Conservation (phyloP, 371 early-diverging fungal species). For the Syncephalastrum contaminatum region DNA sequence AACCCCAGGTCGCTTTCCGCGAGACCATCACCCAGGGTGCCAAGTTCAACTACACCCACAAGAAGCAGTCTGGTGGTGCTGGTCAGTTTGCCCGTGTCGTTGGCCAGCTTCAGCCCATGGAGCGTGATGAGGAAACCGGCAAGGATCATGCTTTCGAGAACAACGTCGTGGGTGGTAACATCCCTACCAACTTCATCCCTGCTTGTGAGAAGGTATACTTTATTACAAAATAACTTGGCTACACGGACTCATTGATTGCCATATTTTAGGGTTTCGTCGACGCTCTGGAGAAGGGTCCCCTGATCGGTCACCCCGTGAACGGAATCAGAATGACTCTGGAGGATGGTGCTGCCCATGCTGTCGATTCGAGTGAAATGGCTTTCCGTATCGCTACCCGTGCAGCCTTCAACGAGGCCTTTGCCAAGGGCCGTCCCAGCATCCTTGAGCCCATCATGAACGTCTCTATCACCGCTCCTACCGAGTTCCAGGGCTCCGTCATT, state of each 20-base stretch:
- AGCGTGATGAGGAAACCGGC: slow-evolving; percentile 50
- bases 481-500: slow-evolving; percentile 94
- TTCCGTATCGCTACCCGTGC: slow-evolving; percentile 89
- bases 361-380: slow-evolving; percentile 96
- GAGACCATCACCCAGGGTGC: slow-evolving; percentile 83
- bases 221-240: too few relatives aligned
- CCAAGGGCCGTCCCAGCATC: slow-evolving; percentile 78
- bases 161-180: slow-evolving; percentile 91
- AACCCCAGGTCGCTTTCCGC: slow-evolving; percentile 96
- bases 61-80: slow-evolving; percentile 97
- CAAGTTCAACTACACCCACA: slow-evolving; percentile 95
- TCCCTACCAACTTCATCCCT: slow-evolving; percentile 93
- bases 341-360: slow-evolving; percentile 94
- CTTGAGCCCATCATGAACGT: slow-evolving; percentile 98
- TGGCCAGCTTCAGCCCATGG: slow-evolving; percentile 90
- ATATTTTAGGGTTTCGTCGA: slow-evolving; percentile 75
- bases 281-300: slow-evolving; percentile 86
- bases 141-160: slow-evolving; percentile 65
- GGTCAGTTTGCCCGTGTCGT: slow-evolving; percentile 95
- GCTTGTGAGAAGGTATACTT: slow-evolving; percentile 79
- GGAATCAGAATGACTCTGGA: slow-evolving; percentile 88
- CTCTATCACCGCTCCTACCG: slow-evolving; percentile 84
- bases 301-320: slow-evolving; percentile 92
- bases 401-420: slow-evolving; percentile 90
- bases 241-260: slow-evolving; percentile 10